These are phyloP conservation scores for Rhizoclosmatium sp. DNA, from an alignment of 192 early-diverging fungal genomes.

Conservation along the genomic window DNA sequence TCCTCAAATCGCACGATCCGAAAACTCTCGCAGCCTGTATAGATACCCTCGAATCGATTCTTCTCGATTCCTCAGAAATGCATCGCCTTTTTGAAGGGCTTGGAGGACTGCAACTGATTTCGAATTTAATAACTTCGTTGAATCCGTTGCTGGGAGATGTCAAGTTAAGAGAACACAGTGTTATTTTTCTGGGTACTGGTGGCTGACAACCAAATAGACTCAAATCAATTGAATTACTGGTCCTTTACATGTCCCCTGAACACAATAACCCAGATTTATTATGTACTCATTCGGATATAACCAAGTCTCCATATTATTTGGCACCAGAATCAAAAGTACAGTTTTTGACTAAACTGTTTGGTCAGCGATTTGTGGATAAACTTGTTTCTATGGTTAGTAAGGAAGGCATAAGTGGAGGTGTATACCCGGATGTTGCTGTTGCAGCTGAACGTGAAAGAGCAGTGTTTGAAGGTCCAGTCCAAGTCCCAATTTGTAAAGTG, in stretches of 20 bases:
- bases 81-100: not conserved
- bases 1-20: not conserved
- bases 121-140: not conserved
- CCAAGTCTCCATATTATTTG: not conserved
- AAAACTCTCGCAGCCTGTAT: not conserved
- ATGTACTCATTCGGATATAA: not conserved
- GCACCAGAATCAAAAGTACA: not conserved
- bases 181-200: not conserved
- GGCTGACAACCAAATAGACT: not conserved
- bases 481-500: not conserved
- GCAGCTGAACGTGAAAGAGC: slow-evolving; percentile 6
- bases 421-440: not conserved
- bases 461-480: not conserved
- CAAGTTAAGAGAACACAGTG: not conserved
- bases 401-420: not conserved
- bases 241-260: slow-evolving; percentile 4
- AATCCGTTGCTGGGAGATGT: not conserved
- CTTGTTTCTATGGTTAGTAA: not conserved
- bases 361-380: not conserved
- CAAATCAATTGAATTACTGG: not conserved
- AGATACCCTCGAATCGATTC: not conserved
- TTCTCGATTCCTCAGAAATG: not conserved
- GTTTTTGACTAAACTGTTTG: not conserved
- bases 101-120: not conserved
- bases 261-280: not conserved